A percentile compares a stretch with the other conserved stretches of the same genome.
phyloP scores from a whole-genome alignment of 2,329 filamentous ascomycete genomes.

The Microdochium bolleyi region DNA sequence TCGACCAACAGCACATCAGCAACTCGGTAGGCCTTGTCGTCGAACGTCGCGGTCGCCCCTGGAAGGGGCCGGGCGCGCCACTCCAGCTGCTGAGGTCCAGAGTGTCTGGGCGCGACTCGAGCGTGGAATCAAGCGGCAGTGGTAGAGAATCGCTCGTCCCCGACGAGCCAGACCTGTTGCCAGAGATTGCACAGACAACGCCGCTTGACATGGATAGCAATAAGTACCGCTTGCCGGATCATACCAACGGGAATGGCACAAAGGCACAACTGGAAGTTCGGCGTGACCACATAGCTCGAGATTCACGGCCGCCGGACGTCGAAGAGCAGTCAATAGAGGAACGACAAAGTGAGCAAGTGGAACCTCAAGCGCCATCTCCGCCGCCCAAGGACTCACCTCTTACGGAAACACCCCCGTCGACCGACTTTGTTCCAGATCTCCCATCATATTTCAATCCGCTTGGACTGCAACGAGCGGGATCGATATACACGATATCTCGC shows the following conservation, averaged over 20 bases:
- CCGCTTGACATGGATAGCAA: constrained; percentile 60
- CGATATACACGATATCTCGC: constrained; percentile 88
- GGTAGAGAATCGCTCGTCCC: constrained; percentile 8
- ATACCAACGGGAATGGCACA: constrained; percentile 59
- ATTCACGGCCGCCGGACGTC: constrained; percentile 25
- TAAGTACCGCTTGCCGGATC: constrained; percentile 68
- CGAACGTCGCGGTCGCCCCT: constrained; percentile 61
- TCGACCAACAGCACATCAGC: constrained; percentile 60
- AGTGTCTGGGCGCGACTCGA: constrained; percentile 18
- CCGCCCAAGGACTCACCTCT: constrained; percentile 46
- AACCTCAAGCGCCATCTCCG: constrained; percentile 26
- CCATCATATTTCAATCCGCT: constrained; percentile 60
- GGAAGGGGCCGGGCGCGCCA: constrained; percentile 57
- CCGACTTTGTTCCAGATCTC: constrained; percentile 41
- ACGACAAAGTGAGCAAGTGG: neutral
- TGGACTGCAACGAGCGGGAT: constrained; percentile 63
- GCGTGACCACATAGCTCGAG: constrained; percentile 48
- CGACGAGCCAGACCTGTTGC: constrained; percentile 29
- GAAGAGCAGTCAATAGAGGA: neutral
- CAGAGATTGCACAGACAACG: constrained; percentile 41
- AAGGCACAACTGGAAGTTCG: constrained; percentile 52
- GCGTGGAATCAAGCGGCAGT: constrained; percentile 13
- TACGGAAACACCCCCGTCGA: constrained; percentile 20
- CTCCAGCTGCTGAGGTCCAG: constrained; percentile 26
- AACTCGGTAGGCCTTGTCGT: constrained; percentile 42